A percentile compares a stretch with the other conserved stretches of the same genome.
Conservation (phyloP, 257 asterid genomes). For the Jaltomata sinuosa region DNA sequence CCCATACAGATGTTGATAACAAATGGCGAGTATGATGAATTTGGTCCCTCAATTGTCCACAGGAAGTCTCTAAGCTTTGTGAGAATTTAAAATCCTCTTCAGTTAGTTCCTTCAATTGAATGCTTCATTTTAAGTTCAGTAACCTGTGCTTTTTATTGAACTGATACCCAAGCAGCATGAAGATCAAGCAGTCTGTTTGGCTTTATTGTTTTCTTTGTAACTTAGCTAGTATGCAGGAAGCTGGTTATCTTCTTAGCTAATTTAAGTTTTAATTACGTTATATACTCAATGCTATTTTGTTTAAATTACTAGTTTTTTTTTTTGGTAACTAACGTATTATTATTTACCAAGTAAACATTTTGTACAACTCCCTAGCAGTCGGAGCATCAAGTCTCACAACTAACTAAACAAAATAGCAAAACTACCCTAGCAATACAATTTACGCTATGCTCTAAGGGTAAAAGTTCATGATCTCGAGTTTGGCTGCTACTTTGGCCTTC, state of each 20-base stretch:
- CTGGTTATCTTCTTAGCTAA: too few relatives aligned
- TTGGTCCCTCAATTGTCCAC: not conserved
- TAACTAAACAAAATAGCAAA: not conserved
- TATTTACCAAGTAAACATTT: not conserved
- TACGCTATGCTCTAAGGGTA: not conserved
- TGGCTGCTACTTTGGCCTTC: not conserved
- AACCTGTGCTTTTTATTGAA: too few relatives aligned
- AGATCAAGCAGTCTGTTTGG: too few relatives aligned
- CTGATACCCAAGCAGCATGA: too few relatives aligned
- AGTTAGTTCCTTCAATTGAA: not conserved
- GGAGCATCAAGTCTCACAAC: not conserved
- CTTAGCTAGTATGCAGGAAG: too few relatives aligned
- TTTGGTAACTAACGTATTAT: not conserved
- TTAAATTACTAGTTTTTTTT: too few relatives aligned
- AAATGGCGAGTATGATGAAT: not conserved
- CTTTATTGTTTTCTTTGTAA: too few relatives aligned
- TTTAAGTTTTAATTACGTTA: too few relatives aligned
- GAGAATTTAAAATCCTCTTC: not conserved
- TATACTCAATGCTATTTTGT: too few relatives aligned
- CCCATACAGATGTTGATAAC: not conserved
- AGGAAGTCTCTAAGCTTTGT: not conserved
- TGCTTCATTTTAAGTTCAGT: too few relatives aligned
- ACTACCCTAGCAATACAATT: not conserved
- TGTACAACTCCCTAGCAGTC: not conserved
- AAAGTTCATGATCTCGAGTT: not conserved